phyloP scores from a whole-genome alignment of 169 alveolate species.

The Plasmodium inui region DNA sequence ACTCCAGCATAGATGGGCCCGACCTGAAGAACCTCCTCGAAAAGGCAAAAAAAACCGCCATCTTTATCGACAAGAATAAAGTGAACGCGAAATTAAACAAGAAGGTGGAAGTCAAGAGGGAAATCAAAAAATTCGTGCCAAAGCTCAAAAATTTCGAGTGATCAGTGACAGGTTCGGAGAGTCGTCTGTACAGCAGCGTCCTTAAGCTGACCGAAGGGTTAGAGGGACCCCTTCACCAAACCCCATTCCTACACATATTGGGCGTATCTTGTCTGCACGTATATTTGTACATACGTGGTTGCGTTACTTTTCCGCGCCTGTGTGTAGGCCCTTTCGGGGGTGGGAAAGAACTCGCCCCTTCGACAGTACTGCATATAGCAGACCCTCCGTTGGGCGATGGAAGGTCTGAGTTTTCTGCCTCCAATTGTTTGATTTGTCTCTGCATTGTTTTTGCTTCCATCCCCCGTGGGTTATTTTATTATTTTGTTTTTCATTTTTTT shows the following conservation, averaged over 20 bases:
- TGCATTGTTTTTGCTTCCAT: too few species aligned
- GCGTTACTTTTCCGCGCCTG: background rate
- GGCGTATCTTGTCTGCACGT: background rate
- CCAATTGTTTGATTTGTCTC: background rate
- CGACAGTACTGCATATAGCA: background rate
- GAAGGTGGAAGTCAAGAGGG: conserved; percentile 13
- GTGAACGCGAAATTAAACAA: conserved; percentile 6
- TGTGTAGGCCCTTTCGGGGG: background rate
- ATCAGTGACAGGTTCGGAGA: background rate
- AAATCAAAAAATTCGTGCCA: conserved; percentile 56
- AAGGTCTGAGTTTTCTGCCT: background rate
- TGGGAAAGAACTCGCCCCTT: too few species aligned
- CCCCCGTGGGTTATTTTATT: background rate
- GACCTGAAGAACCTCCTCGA: conserved; percentile 15
- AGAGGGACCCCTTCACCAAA: background rate
- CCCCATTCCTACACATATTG: background rate
- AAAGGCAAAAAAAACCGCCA: conserved; percentile 38
- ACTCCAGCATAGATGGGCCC: conserved; percentile 10
- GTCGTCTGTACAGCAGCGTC: background rate
- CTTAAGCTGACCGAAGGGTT: background rate
- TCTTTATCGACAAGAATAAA: conserved; percentile 56
- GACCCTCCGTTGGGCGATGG: background rate
- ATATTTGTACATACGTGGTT: background rate
- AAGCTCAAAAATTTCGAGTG: conserved; percentile 16
- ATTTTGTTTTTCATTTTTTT: too few species aligned